Evolutionary conservation across 176 grass and related monocot genomes (phyloP), one percentile per base, ranked within the genome.

Genomic region (Lolium perenne): DNA sequence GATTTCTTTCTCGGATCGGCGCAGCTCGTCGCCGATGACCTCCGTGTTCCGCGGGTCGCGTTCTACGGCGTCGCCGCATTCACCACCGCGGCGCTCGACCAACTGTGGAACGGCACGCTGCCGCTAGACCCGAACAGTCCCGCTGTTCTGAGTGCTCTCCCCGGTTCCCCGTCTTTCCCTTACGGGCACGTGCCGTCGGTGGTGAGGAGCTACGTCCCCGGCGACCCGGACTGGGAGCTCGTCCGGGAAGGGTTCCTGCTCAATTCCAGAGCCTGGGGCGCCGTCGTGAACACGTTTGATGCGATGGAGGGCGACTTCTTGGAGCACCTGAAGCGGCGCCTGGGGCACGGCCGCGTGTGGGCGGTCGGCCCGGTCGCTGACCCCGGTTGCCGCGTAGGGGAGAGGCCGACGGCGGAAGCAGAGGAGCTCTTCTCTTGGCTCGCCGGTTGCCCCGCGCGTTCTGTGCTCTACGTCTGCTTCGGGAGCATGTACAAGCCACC

Each of bases 391-490:
- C 83, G 63, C 1, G 71, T 65, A 6, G 88, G 47, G 26, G 21
- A 53, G 7, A 83, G 46, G 45, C 74, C 85, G 45, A 79, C 85
- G 26, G 5, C 58, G 47, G 82, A 79, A 6, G 77, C 76, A 11
- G 77, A 76, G 41, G 59, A 90, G 40, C 22, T 87, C 0, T 16
- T 53, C 15, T 74, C 79, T 90, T 90, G 91, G 88, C 71, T 90
- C 2, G 70, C 40, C 10, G 38, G 20, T 4, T 90, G 88, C 51
- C 88, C 78, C 20, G 16, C 55, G 13, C 85, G 83, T 32, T 93
- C 91, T 1, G 91, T 88, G 63, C 57, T 90, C 9, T 93, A 90
- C 77, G 82, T 88, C 57, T 93, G 85, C 85, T 90, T 93, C 79
- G 91, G 91, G 40, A 93, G 78, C 74, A 88, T 88, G 85, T 76